phyloP scores from a whole-genome alignment of 768 basidiomycete genomes.

The Phallus indusiatus region DNA sequence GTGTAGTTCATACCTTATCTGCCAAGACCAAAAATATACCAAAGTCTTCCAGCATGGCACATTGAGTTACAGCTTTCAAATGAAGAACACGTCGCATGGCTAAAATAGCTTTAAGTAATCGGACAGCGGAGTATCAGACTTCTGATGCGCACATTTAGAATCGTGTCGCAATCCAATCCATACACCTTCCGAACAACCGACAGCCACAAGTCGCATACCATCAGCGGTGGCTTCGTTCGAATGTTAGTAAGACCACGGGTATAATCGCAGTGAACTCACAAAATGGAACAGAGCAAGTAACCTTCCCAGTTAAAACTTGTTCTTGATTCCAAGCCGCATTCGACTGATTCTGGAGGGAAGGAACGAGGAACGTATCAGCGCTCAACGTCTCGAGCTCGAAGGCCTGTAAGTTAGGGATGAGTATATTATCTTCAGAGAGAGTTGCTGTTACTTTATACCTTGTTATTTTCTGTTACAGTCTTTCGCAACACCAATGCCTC shows the following conservation, averaged over 20 bases:
- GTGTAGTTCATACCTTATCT: constrained; percentile 52
- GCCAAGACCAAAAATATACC: constrained; percentile 93
- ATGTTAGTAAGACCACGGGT: constrained; percentile 9
- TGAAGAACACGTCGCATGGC: constrained; percentile 91
- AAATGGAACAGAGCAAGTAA: constrained; percentile 94
- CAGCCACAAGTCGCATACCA: constrained; percentile 77
- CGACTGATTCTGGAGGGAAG: constrained; percentile 38
- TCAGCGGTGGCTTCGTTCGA: constrained; percentile 60
- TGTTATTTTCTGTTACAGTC: constrained; percentile 87
- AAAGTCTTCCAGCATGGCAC: constrained; percentile 93
- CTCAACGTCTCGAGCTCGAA: constrained; percentile 91
- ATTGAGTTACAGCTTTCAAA: constrained; percentile 88
- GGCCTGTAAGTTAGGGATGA: constrained; percentile 28
- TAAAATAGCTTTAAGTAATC: constrained; percentile 20
- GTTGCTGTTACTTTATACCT: constrained; percentile 30
- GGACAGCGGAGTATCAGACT: background rate
- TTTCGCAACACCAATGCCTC: constrained; percentile 80
- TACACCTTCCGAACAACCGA: constrained; percentile 92
- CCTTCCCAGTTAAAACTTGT: constrained; percentile 66
- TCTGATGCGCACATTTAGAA: constrained; percentile 54
- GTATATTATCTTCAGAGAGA: background rate
- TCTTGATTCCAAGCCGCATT: constrained; percentile 58
- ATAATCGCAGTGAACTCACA: constrained; percentile 31
- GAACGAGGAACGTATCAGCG: constrained; percentile 78
- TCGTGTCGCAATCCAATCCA: constrained; percentile 93